Percentiles rank a stretch among this genome's conserved stretches.
phyloP scores from a whole-genome alignment of 495 filamentous ascomycete genomes.

The Penicillium canariense region DNA sequence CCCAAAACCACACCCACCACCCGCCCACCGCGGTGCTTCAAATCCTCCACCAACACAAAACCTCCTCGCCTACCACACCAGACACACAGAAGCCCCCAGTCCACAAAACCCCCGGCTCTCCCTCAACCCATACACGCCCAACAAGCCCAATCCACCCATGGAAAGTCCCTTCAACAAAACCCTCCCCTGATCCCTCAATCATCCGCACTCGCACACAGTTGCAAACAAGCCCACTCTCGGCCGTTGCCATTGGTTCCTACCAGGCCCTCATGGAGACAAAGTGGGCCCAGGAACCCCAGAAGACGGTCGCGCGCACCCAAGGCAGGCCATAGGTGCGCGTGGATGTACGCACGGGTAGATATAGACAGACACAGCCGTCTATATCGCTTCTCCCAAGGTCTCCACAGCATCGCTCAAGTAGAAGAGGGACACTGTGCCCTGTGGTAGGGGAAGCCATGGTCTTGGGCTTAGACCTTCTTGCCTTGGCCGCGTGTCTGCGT shows the following conservation, averaged over 20 bases:
- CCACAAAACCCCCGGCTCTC: constrained; percentile 16
- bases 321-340: constrained; percentile 19
- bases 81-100: constrained; percentile 9
- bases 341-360: constrained; percentile 2
- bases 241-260: constrained; percentile 50
- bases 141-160: constrained; percentile 3
- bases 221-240: constrained; percentile 25
- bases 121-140: not conserved
- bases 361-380: not conserved
- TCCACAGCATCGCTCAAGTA: not conserved
- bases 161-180: not conserved
- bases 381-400: constrained; percentile 2
- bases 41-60: not conserved
- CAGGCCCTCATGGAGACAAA: constrained; percentile 44
- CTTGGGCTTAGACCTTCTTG: constrained; percentile 13
- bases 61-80: constrained; percentile 6
- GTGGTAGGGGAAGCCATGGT: constrained; percentile 7
- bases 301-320: constrained; percentile 27
- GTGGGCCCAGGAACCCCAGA: constrained; percentile 47
- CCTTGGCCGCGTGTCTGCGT: constrained; percentile 31
- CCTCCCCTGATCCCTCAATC: constrained; percentile 10
- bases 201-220: constrained; percentile 1
- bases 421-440: not conserved
- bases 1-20: constrained; percentile 26
- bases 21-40: constrained; percentile 30